Percentiles rank a stretch among this genome's conserved stretches.
These are phyloP conservation scores for Cladosporium sp. DNA, from an alignment of 2,329 filamentous ascomycete genomes.

Conservation along the genomic window DNA sequence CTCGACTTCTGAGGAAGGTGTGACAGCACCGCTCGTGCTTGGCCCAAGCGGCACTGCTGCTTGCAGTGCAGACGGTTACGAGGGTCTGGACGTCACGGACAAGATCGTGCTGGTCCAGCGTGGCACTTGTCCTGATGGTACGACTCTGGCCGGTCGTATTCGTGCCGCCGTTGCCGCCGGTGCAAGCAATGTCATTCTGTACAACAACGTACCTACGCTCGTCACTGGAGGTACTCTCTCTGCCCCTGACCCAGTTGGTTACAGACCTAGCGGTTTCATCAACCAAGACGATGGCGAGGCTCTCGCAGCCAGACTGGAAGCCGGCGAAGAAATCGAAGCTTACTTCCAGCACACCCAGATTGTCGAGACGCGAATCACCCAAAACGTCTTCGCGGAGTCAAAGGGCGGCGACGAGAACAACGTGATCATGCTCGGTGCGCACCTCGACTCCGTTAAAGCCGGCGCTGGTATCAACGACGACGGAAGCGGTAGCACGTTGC, in stretches of 20 bases:
- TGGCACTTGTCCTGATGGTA: slow-evolving; percentile 63
- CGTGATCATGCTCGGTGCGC: slow-evolving; percentile 32
- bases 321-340: slow-evolving; percentile 32
- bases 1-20: slow-evolving; percentile 52
- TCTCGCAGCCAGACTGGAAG: slow-evolving; percentile 46
- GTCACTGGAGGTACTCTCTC: slow-evolving; percentile 35
- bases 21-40: slow-evolving; percentile 50
- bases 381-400: slow-evolving; percentile 34
- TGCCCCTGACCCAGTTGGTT: slow-evolving; percentile 36
- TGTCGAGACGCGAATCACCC: slow-evolving; percentile 40
- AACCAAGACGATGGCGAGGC: slow-evolving; percentile 52
- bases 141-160: slow-evolving; percentile 62
- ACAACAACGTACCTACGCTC: slow-evolving; percentile 59
- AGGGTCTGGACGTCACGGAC: slow-evolving; percentile 46
- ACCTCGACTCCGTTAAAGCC: slow-evolving; percentile 32
- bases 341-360: slow-evolving; percentile 37
- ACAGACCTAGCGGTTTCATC: slow-evolving; percentile 64
- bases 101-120: slow-evolving; percentile 64
- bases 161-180: slow-evolving; percentile 63
- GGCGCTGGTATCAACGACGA: slow-evolving; percentile 39
- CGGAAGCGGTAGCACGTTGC: slow-evolving; percentile 31
- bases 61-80: slow-evolving; percentile 59
- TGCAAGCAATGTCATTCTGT: slow-evolving; percentile 64
- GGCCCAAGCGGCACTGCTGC: slow-evolving; percentile 54
- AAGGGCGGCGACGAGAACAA: slow-evolving; percentile 32